phyloP scores from a whole-genome alignment of 164 flowering plant genomes.

The Litsea cubeba region DNA sequence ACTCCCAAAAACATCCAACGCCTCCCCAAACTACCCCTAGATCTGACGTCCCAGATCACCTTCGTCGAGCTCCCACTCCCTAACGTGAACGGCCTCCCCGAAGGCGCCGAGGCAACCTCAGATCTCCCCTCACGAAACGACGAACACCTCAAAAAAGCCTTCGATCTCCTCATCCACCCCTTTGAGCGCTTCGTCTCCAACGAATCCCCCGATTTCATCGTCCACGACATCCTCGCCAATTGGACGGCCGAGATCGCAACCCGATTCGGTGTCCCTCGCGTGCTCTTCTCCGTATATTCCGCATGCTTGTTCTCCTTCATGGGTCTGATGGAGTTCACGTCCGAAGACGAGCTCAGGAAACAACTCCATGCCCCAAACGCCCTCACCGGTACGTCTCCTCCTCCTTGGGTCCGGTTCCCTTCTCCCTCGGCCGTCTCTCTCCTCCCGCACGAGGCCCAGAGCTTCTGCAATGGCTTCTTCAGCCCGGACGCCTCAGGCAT shows the following conservation, averaged over 20 bases:
- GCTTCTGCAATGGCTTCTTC: no score
- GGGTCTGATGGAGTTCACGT: slow-evolving; percentile 12
- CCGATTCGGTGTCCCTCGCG: slow-evolving; percentile 13
- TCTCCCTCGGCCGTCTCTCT: slow-evolving; percentile 12
- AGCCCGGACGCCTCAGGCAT: slow-evolving; percentile 18
- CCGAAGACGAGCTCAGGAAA: not conserved
- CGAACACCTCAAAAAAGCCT: slow-evolving; percentile 25
- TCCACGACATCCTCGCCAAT: slow-evolving; percentile 25
- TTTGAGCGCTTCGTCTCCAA: slow-evolving; percentile 16
- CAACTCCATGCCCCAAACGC: no score
- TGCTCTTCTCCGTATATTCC: slow-evolving; percentile 15
- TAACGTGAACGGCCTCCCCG: slow-evolving; percentile 12
- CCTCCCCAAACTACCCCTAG: slow-evolving; percentile 5
- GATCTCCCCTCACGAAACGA: slow-evolving; percentile 18
- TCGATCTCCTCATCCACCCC: slow-evolving; percentile 10
- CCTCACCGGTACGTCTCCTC: slow-evolving; percentile 7
- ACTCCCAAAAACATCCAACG: slow-evolving; percentile 13
- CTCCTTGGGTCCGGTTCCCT: slow-evolving; percentile 37
- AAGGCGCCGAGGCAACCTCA: slow-evolving; percentile 25
- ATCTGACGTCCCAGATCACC: slow-evolving; percentile 2
- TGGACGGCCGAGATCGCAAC: slow-evolving; percentile 24
- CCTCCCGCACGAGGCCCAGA: slow-evolving; percentile 14
- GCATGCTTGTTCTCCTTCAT: slow-evolving; percentile 13
- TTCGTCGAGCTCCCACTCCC: slow-evolving; percentile 3
- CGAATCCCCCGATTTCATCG: slow-evolving; percentile 31